A percentile compares a stretch with the other conserved stretches of the same genome.
These are phyloP conservation scores for Pseudopediastrum boryanum DNA, from an alignment of 139 green algal species.

Conservation along the genomic window DNA sequence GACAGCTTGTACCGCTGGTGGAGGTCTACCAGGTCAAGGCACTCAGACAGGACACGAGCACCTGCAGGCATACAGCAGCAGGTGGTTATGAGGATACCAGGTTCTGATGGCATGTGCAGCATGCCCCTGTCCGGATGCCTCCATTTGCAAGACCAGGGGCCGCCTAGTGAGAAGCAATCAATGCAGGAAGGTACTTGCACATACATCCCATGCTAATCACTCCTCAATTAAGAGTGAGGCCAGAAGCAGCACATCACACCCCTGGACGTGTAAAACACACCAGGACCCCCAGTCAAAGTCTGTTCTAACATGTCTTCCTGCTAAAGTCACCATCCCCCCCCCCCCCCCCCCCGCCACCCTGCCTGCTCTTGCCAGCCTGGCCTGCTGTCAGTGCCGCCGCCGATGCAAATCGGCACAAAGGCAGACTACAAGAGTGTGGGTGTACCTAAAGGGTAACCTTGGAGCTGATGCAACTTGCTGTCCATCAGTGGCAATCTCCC, in stretches of 20 bases:
- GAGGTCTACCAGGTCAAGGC: not conserved
- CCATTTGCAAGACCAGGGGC: not conserved
- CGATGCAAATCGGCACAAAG: too few relatives aligned
- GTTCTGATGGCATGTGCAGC: not conserved
- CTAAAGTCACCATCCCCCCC: too few relatives aligned
- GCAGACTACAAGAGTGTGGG: not conserved
- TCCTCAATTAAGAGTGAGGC: not conserved
- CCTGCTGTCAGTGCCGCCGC: too few relatives aligned
- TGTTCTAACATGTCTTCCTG: too few relatives aligned
- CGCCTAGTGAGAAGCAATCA: not conserved
- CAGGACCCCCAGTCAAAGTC: too few relatives aligned
- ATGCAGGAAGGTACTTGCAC: not conserved
- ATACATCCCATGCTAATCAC: not conserved
- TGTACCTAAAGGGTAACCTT: not conserved
- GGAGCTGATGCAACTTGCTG: not conserved
- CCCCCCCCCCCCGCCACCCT: too few relatives aligned
- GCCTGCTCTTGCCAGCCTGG: too few relatives aligned
- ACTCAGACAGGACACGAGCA: not conserved
- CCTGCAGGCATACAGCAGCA: not conserved
- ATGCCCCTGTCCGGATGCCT: too few relatives aligned
- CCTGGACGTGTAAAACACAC: too few relatives aligned
- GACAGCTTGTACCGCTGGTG: conserved; percentile 26
- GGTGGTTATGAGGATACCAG: not conserved
- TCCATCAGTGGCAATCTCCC: not conserved
- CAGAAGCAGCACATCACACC: not conserved